Evolutionary conservation across 2,329 filamentous ascomycete genomes (phyloP), one percentile per base, ranked within the genome.

Genomic region (Cladophialophora yegresii): DNA sequence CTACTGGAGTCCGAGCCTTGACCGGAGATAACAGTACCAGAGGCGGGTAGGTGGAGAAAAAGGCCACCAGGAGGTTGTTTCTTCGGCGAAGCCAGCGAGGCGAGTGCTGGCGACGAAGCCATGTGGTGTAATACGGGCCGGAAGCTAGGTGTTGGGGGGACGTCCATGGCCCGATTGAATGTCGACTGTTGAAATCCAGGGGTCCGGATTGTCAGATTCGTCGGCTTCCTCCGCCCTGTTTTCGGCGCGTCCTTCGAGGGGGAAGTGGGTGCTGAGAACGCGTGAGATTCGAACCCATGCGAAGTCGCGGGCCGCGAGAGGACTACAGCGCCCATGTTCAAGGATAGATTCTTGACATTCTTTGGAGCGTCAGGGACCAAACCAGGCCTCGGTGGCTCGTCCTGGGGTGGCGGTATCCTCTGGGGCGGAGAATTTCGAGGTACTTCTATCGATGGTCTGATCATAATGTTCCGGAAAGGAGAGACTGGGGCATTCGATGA

Each of bases 321-420:
- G 13, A 74, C 73, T 0, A 82, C 79, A 10, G 81, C 71, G 8
- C 84, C 80, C 60, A 87, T 86, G 69, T 86, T 84, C 64, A 88
- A 80, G 1, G 85, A 87, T 3, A 88, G 77, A 67, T 87, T 87
- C 72, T 88, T 88, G 64, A 88, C 78, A 70, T 88, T 88, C 50
- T 82, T 73, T 40, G 67, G 54, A 16, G 55, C 75, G 72, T 62
- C 76, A 67, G 71, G 72, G 0, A 77, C 74, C 4, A 75, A 77
- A 26, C 72, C 73, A 6, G 77, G 69, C 36, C 73, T 75, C 79
- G 80, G 71, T 77, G 81, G 58, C 72, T 47, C 54, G 20, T 71
- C 70, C 33, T 12, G 40, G n/a, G 71, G 66, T 54, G 67, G 67
- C 45, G 65, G 67, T 53, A 81, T 50, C 74, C 40, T 55, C 30